A percentile compares a stretch with the other conserved stretches of the same genome.
Conservation (phyloP, 2,329 filamentous ascomycete genomes). For the Pseudogymnoascus sp. region DNA sequence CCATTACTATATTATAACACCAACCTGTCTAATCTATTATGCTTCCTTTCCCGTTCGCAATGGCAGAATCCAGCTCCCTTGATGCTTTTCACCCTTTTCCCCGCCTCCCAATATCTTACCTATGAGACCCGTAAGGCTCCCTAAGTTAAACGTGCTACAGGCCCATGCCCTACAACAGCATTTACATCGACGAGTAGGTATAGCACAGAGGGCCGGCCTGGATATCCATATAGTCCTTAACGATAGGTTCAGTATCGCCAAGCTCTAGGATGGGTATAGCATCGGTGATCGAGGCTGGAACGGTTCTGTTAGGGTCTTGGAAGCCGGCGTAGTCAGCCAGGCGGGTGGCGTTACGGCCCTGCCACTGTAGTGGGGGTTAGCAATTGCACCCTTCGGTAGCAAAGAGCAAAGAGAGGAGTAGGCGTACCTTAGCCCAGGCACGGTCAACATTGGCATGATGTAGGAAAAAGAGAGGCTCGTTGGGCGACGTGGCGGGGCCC, state of each 20-base stretch:
- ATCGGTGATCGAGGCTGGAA: neutral
- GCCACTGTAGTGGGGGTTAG: neutral
- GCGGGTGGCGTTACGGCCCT: neutral
- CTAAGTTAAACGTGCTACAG: neutral
- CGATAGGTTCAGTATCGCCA: neutral
- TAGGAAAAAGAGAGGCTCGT: neutral
- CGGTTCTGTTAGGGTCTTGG: neutral
- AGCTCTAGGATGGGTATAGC: neutral
- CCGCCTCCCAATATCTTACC: neutral
- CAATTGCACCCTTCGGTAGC: neutral
- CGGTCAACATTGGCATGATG: neutral
- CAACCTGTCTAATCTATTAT: too few relatives aligned
- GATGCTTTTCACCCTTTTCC: too few relatives aligned
- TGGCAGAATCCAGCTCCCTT: too few relatives aligned
- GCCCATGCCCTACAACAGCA: neutral
- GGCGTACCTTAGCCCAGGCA: neutral
- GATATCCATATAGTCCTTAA: conserved; percentile 9
- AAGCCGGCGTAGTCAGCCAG: neutral
- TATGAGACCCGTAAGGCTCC: neutral
- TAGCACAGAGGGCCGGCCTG: conserved; percentile 12
- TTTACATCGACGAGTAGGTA: conserved; percentile 12
- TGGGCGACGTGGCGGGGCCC: neutral
- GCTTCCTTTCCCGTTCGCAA: too few relatives aligned
- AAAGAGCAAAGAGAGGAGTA: neutral
- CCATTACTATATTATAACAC: too few relatives aligned